Conservation (phyloP, 345 rosid genomes). For the Populus simonii region DNA sequence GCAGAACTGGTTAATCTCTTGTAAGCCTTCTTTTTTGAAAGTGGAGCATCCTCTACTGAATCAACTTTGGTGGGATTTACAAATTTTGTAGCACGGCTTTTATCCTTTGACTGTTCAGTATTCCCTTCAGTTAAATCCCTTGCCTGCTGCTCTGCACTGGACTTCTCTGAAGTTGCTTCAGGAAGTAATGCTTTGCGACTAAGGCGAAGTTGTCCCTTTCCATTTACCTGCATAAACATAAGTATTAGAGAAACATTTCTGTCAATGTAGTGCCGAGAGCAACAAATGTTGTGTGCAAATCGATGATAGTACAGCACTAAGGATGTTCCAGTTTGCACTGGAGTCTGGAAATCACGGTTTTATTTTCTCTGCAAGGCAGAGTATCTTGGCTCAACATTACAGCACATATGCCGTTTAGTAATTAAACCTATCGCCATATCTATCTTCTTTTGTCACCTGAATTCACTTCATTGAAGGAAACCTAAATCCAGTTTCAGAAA, state of each 20-base stretch:
- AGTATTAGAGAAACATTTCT: background rate
- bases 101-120: constrained; percentile 27
- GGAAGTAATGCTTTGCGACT: constrained; percentile 86
- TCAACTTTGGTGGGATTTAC: constrained; percentile 35
- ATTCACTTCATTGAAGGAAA: background rate
- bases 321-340: background rate
- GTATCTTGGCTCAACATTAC: too few species aligned
- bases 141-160: constrained; percentile 34
- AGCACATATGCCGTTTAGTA: too few species aligned
- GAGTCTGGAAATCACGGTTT: background rate
- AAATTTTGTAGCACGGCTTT: constrained; percentile 22
- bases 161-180: constrained; percentile 46
- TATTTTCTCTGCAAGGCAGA: background rate
- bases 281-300: background rate
- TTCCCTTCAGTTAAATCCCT: constrained; percentile 30
- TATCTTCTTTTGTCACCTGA: too few species aligned
- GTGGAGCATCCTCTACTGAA: constrained; percentile 34
- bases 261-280: background rate
- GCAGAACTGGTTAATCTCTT: constrained; percentile 46
- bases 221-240: constrained; percentile 63
- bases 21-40: constrained; percentile 53
- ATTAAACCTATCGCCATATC: too few species aligned
- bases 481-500: background rate
- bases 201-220: constrained; percentile 93
- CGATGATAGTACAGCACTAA: background rate